Evolutionary conservation across 140 eudicot species (phyloP), one percentile per base, ranked within the genome.

Genomic region (Bidens hawaiensis): DNA sequence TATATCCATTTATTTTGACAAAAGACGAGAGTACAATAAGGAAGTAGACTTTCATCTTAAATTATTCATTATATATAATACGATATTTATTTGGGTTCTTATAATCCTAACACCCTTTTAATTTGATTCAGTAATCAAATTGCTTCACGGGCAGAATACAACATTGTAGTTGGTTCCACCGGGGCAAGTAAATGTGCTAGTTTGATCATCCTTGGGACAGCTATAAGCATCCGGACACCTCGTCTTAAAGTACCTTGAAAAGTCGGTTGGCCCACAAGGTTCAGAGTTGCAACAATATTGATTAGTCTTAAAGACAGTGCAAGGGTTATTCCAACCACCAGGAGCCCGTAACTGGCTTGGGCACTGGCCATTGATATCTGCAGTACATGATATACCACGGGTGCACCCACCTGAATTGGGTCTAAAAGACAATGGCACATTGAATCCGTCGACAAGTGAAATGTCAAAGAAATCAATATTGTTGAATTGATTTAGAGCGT

Each of bases 401-500:
- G n/a, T n/a, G n/a, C n/a, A n/a, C n/a, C n/a, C n/a, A n/a, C n/a
- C n/a, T n/a, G n/a, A n/a, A n/a, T n/a, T n/a, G n/a, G n/a, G n/a
- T n/a, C 60, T 60, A 56, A 80, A 77, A 18, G 59, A 71, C 63
- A 83, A 63, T 0, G 86, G 82, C 7, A 80, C 48, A 5, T 83
- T 77, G 54, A 83, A 83, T 0, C 90, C 90, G 24, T 83, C 90
- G 0, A 84, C 68, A 3, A 77, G 60, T 0, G 91, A 80, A 2
- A 84, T 75, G 70, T 80, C 91, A 16, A 74, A 56, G 0, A n/a
- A n/a, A n/a, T n/a, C n/a, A n/a, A n/a, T n/a, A n/a, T n/a, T n/a
- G n/a, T n/a, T n/a, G n/a, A n/a, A n/a, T n/a, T n/a, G n/a, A n/a
- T n/a, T n/a, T n/a, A n/a, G n/a, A n/a, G n/a, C n/a, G n/a, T n/a